Evolutionary conservation across 116 monocot genomes (phyloP).

Genomic region (Papilionanthe hybrid): DNA sequence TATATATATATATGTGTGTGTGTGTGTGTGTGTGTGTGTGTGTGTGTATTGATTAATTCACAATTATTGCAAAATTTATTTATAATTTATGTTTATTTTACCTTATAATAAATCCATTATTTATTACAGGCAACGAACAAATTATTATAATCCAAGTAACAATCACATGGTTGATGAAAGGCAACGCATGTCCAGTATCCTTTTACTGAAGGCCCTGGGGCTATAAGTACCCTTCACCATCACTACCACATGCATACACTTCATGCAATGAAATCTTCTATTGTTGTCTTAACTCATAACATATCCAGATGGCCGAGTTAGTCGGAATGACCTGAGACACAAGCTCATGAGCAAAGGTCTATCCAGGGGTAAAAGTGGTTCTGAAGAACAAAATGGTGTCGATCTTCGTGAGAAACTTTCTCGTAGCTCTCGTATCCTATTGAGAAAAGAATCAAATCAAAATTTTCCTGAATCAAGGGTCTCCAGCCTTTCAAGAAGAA

Average conservation of each 20-base stretch:
- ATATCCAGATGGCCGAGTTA: conserved; percentile 42
- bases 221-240: background rate
- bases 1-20: too few species aligned
- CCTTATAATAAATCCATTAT: background rate
- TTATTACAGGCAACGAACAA: conserved; percentile 33
- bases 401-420: conserved; percentile 77
- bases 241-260: background rate
- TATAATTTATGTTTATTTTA: background rate
- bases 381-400: conserved; percentile 17
- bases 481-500: conserved; percentile 28
- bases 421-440: conserved; percentile 28
- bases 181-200: conserved; percentile 21
- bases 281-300: conserved; percentile 45
- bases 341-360: conserved; percentile 66
- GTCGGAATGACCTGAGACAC: conserved; percentile 69
- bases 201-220: background rate
- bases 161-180: conserved; percentile 19
- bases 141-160: conserved; percentile 16
- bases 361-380: conserved; percentile 23
- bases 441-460: conserved; percentile 17
- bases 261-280: background rate
- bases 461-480: conserved; percentile 21
- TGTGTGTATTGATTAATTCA: background rate
- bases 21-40: too few species aligned
- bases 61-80: background rate